Evolutionary conservation across 257 asterid genomes (phyloP).

Genomic region (Asclepias syriaca): DNA sequence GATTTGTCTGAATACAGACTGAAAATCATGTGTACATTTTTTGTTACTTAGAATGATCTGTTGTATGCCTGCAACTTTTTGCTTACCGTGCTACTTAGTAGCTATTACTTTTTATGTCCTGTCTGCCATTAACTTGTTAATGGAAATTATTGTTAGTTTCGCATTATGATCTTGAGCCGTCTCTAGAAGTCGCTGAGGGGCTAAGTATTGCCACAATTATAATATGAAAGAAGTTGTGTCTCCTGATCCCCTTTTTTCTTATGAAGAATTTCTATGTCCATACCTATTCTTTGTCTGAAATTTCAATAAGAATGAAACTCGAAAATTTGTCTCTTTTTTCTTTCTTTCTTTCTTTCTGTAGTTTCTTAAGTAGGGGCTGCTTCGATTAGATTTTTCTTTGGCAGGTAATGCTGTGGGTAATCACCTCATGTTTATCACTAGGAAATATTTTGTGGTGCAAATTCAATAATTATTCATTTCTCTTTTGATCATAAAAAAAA

Average conservation of each 20-base stretch:
- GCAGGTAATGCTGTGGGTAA: neutral
- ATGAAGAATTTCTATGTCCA: neutral
- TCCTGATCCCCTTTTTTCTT: neutral
- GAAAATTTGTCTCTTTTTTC: neutral
- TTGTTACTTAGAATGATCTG: neutral
- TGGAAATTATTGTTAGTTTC: neutral
- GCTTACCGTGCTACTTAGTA: neutral
- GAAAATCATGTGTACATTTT: neutral
- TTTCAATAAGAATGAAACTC: neutral
- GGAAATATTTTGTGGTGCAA: neutral
- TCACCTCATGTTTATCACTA: neutral
- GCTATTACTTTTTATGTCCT: neutral
- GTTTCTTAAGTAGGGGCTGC: neutral
- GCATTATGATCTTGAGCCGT: neutral
- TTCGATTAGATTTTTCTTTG: neutral
- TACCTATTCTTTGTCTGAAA: neutral
- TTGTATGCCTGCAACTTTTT: neutral
- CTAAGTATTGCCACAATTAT: neutral
- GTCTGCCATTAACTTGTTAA: no score
- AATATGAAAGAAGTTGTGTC: neutral
- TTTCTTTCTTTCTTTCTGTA: neutral
- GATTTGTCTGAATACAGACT: neutral
- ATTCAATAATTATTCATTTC: neutral
- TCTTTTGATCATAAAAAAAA: neutral
- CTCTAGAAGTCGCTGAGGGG: neutral